Conservation (phyloP, 2,329 filamentous ascomycete genomes). For the Curvularia sp. region DNA sequence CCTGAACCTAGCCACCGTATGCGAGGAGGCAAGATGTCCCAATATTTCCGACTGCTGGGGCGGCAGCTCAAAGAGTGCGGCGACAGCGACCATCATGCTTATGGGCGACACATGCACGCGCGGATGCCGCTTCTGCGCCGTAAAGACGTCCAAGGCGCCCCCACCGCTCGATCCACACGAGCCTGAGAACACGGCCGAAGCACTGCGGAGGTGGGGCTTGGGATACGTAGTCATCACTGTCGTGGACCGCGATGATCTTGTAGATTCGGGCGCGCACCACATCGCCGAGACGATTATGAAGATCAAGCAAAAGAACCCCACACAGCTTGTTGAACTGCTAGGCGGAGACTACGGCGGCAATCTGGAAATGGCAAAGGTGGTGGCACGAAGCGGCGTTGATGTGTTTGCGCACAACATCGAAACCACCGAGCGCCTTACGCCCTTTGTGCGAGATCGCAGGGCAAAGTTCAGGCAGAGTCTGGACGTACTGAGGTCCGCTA, state of each 20-base stretch:
- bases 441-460: constrained; percentile 85
- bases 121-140: constrained; percentile 94
- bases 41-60: constrained; percentile 99
- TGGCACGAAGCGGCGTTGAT: constrained; percentile 87
- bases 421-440: constrained; percentile 89
- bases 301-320: constrained; percentile 78
- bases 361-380: constrained; percentile 81
- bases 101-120: constrained; percentile 99
- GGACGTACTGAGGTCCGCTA: constrained; percentile 79
- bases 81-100: constrained; percentile 98
- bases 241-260: constrained; percentile 91
- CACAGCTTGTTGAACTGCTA: constrained; percentile 80
- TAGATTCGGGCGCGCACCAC: constrained; percentile 85
- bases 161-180: constrained; percentile 93
- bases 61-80: constrained; percentile 82
- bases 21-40: constrained; percentile 95
- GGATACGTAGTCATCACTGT: constrained; percentile 95
- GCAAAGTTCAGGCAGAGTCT: constrained; percentile 90
- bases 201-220: constrained; percentile 87
- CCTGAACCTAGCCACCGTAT: constrained; percentile 90
- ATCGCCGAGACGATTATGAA: constrained; percentile 93
- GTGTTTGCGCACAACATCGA: constrained; percentile 98
- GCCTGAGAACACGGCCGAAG: constrained; percentile 95
- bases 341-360: constrained; percentile 90
- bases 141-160: constrained; percentile 81